Evolutionary conservation across 495 filamentous ascomycete species (phyloP), one percentile per base, ranked within the genome.

Genomic region (Parachaetomium inaequale): DNA sequence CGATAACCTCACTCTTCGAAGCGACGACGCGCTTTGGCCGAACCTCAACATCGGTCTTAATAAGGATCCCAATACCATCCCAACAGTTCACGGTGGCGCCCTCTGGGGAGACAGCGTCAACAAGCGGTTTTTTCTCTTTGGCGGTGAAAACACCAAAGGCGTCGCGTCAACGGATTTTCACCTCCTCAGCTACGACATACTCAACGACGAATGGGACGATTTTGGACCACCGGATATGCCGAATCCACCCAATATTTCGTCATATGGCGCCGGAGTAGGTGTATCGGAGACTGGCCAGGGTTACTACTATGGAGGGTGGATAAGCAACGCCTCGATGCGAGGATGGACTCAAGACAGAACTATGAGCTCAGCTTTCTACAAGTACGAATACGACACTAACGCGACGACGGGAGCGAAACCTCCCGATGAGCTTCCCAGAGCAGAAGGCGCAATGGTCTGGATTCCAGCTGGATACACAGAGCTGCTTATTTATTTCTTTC

Each of bases 321-420:
- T 50, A 50, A 50, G 46, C 46, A 50, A 50, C 46, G 46, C 46
- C 46, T 50, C 46, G 15, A 50, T 50, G 46, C 46, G 46, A 26
- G 23, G 23, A 50, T 50, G 46, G 46, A 29, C 21, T 8, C 6
- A 29, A 50, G 7, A 2, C 46, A 50, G 46, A 50, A 28, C 23
- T 4, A 50, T 50, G 46, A 50, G 46, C 46, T 50, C 46, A 17
- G 10, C 4, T 12, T 50, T 50, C 46, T 50, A 50, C 46, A 28
- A 29, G 4, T 50, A 50, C 46, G 46, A 50, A 28, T 50, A 50
- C 46, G 46, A 50, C 46, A 50, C 23, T 21, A 50, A 50, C 25
- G 4, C 21, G 23, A 50, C 46, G 46, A 50, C 23, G 11, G 23
- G 6, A 28, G 25, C 14, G 46, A 50, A 50, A 8, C 6, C 46